Base-by-base conservation (phyloP, 169 alveolate genomes). In the Eimeria maxima region DNA sequence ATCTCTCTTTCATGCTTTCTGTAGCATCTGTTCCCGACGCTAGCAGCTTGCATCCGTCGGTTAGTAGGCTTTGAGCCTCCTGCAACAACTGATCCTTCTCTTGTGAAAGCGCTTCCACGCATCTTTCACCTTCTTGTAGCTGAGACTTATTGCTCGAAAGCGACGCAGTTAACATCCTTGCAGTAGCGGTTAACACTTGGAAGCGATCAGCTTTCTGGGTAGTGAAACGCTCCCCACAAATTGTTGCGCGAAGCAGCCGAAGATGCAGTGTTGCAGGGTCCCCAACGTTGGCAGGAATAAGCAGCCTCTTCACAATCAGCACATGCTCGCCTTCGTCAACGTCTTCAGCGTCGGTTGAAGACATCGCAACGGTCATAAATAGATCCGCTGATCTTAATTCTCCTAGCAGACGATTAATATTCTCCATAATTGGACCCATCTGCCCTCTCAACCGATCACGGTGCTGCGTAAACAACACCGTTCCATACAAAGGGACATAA, bases 361-460 rank as follows among this genome's bases (percentile, higher is more conserved):
- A 63, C 22, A 83, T 29, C 14, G 81, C 65, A 38, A 81, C 93
- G 44, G 22, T 87, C 63, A 87, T 87, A 22, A 87, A 63, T 16
- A 87, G 53, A 22, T 87, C 93, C 24, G 93, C 44, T 24, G 93
- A 87, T 18, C 93, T 57, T 45, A 87, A 42, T 22, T 87, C 93
- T 27, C 81, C 93, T 3, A 87, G 81, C 78, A 87, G 45, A 45
- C 81, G 93, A 87, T 44, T 57, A 65, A 87, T 60, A 38, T 63
- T 87, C 20, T 87, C 81, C 93, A 87, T 24, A n/a, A 63, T 87
- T 20, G 93, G 83, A 24, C 81, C 83, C 65, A 87, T 87, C 67
- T 60, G 80, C 29, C 29, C 93, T 24, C 81, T 57, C 60, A 87
- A 55, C 63, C 81, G 78, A 42, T 63, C 93, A 14, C 93, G 93